Evolutionary conservation across 345 rosid genomes (phyloP), one percentile per base, ranked within the genome.

Genomic region (Sonneratia alba): DNA sequence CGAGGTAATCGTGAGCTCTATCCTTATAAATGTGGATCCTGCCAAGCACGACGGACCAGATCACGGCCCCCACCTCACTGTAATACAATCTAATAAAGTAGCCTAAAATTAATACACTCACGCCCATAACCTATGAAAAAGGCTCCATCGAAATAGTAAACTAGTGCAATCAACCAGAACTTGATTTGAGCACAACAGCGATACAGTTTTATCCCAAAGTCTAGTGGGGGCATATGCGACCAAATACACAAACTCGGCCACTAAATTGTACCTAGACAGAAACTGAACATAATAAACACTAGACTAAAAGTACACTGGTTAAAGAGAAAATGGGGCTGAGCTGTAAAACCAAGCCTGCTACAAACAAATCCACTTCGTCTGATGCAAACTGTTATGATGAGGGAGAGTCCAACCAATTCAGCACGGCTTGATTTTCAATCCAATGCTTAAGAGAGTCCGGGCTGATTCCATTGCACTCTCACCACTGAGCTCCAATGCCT

Each of bases 401-500:
- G 68, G 68, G 24, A 65, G 68, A 13, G 24, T 18, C 36, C 64
- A 0, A 6, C 11, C 32, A 34, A 38, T 34, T 91, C 85, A 87
- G 79, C 90, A 87, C 68, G 91, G 96, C 85, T 91, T 94, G 81
- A 90, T 89, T 85, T 94, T 93, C 64, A 91, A 89, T 69, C 97
- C 97, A n/a, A 94, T 89, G 81, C 97, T 90, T 66, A 91, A 79
- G 80, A 94, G 91, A 32, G 96, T 91, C 78, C 93, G 85, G 68
- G 97, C 93, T 42, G 97, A 94, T 85, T 94, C 99, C 53, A 94
- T 87, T 34, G 86, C 93, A 81, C 85, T 91, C 78, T 88, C 91
- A 14, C 87, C 92, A 74, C 95, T 89, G 67, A 80, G 80, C 61
- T 87, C 97, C 76, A 84, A 53, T 66, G 89, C 76, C 79, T 89